Conservation (phyloP, 108 stramenopile genomes). For the Skeletonema grethae region DNA sequence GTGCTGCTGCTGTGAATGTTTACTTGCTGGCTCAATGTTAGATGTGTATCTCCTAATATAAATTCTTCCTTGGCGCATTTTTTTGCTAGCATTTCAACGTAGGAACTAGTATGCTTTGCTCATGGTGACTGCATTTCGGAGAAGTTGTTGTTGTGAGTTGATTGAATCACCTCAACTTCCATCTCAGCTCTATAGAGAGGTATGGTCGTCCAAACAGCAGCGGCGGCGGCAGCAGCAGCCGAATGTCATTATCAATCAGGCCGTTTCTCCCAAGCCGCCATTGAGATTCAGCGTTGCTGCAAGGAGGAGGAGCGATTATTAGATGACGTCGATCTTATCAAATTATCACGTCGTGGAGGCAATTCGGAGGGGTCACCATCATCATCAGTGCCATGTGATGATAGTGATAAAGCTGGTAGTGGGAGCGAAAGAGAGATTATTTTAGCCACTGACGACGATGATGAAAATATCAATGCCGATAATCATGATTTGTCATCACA, state of each 20-base stretch:
- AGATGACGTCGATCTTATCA: background rate
- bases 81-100: too few relatives aligned
- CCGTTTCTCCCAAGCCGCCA: conserved; percentile 14
- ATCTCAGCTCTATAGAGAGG: too few relatives aligned
- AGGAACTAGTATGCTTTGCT: too few relatives aligned
- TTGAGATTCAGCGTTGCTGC: conserved; percentile 10
- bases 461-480: background rate
- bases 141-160: too few relatives aligned
- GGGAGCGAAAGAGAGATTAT: background rate
- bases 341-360: background rate
- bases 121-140: too few relatives aligned
- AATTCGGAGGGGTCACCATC: background rate
- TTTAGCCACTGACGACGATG: background rate
- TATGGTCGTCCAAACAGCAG: background rate
- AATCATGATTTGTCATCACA: background rate
- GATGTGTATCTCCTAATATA: too few relatives aligned
- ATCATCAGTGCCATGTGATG: background rate
- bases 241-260: conserved; percentile 12
- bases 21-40: too few relatives aligned
- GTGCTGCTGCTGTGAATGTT: too few relatives aligned
- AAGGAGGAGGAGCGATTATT: background rate
- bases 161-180: too few relatives aligned
- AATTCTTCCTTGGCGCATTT: too few relatives aligned
- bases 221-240: conserved; percentile 13
- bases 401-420: background rate